phyloP scores from a whole-genome alignment of 176 grass and related monocot genomes.

The Paspalum notatum region DNA sequence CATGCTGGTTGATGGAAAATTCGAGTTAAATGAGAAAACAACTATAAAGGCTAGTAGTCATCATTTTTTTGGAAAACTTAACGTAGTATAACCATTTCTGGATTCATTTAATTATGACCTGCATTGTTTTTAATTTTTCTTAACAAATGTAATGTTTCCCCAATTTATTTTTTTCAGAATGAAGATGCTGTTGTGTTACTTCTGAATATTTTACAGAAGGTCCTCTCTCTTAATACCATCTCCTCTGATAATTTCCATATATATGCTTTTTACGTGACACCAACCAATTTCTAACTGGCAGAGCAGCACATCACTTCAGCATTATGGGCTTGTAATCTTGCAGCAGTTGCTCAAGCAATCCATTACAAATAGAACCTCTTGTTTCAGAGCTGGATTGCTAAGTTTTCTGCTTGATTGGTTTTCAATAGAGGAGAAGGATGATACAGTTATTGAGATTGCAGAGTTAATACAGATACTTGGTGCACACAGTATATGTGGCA shows the following conservation, averaged over 20 bases:
- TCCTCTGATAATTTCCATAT: slow-evolving; percentile 6
- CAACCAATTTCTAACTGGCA: slow-evolving; percentile 62
- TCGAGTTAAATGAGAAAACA: slow-evolving; percentile 77
- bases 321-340: slow-evolving; percentile 85
- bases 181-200: slow-evolving; percentile 91
- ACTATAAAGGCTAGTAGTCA: slow-evolving; percentile 69
- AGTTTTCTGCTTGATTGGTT: slow-evolving; percentile 99
- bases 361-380: slow-evolving; percentile 86
- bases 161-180: slow-evolving; percentile 62
- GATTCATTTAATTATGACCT: slow-evolving; percentile 17
- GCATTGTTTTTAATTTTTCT: slow-evolving; percentile 13
- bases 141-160: slow-evolving; percentile 34
- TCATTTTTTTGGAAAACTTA: slow-evolving; percentile 23
- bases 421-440: slow-evolving; percentile 70
- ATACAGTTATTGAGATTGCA: slow-evolving; percentile 70
- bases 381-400: slow-evolving; percentile 82
- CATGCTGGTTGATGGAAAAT: slow-evolving; percentile 93
- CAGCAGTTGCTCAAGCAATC: slow-evolving; percentile 84
- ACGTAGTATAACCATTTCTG: slow-evolving; percentile 6
- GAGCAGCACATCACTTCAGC: slow-evolving; percentile 77
- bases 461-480: slow-evolving; percentile 95
- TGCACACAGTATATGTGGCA: slow-evolving; percentile 92
- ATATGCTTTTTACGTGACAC: not conserved
- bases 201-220: slow-evolving; percentile 91
- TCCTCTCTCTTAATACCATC: slow-evolving; percentile 10